Conservation (phyloP, 2,329 filamentous ascomycete genomes). For the Phoma sp. region DNA sequence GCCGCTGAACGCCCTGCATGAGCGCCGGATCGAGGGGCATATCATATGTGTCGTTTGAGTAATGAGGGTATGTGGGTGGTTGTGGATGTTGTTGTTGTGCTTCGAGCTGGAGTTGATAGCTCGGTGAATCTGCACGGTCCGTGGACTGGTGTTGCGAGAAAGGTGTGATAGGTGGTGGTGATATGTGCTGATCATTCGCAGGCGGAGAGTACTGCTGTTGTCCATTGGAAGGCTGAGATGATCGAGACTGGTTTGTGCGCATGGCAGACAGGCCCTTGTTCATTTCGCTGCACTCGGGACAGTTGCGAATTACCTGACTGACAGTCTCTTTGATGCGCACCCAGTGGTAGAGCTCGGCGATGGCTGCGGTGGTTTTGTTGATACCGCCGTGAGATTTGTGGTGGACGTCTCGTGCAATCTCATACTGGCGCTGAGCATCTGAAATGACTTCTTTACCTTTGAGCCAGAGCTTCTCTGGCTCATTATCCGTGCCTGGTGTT, state of each 20-base stretch:
- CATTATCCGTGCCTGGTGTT: constrained; percentile 56
- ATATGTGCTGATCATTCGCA: constrained; percentile 9
- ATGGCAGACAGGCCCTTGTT: constrained; percentile 44
- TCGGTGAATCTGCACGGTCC: constrained; percentile 32
- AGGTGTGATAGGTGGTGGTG: not conserved
- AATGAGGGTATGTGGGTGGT: constrained; percentile 31
- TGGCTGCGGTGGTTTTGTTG: constrained; percentile 96
- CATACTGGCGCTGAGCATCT: constrained; percentile 87
- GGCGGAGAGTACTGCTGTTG: constrained; percentile 12
- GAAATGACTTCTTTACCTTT: constrained; percentile 98
- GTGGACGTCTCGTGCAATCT: constrained; percentile 83
- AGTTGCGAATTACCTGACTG: constrained; percentile 91
- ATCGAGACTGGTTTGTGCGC: constrained; percentile 31
- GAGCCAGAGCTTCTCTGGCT: constrained; percentile 76
- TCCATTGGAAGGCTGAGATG: constrained; percentile 14
- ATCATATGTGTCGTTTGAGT: constrained; percentile 55
- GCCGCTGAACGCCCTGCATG: constrained; percentile 54
- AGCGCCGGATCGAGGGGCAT: constrained; percentile 69
- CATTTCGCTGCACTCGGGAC: constrained; percentile 83
- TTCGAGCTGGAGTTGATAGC: constrained; percentile 39
- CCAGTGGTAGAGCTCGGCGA: constrained; percentile 96
- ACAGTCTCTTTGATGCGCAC: constrained; percentile 98
- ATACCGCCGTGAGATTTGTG: constrained; percentile 83
- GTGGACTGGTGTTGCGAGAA: constrained; percentile 5
- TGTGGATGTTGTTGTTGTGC: constrained; percentile 34